A percentile compares a stretch with the other conserved stretches of the same genome.
Evolutionary conservation across 2,329 filamentous ascomycete species (phyloP).

Genomic region (Beauveria sp.): DNA sequence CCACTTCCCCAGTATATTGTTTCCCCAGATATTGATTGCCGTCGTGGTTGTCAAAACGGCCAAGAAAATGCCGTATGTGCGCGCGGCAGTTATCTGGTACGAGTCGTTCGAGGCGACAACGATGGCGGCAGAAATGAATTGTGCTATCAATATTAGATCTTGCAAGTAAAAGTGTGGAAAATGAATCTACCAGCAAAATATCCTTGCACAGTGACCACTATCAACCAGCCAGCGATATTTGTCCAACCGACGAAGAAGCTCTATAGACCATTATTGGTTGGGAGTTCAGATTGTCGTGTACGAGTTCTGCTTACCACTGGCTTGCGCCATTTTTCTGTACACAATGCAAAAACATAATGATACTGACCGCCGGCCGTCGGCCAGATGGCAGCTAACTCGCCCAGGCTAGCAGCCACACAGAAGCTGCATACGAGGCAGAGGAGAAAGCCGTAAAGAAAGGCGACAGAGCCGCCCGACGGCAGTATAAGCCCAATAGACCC

Average conservation of each 20-base stretch:
- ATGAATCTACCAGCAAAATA: constrained; percentile 32
- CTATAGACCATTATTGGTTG: constrained; percentile 15
- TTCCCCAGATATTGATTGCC: constrained; percentile 33
- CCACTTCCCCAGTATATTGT: constrained; percentile 32
- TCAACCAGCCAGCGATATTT: constrained; percentile 39
- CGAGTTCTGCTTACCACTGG: constrained; percentile 21
- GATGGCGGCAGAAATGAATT: constrained; percentile 35
- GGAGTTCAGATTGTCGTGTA: accelerated
- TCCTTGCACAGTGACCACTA: constrained; percentile 34
- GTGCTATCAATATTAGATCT: constrained; percentile 20
- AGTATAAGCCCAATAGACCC: constrained; percentile 36
- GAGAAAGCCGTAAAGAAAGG: constrained; percentile 37
- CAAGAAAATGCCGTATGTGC: constrained; percentile 36
- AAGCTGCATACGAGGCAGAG: constrained; percentile 39
- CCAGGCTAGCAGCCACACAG: constrained; percentile 33
- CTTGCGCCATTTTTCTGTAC: constrained; percentile 30
- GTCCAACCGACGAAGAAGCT: constrained; percentile 38
- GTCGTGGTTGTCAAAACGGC: constrained; percentile 30
- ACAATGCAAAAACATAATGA: constrained; percentile 35
- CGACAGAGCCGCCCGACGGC: constrained; percentile 33
- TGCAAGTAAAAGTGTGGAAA: background rate
- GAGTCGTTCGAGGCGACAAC: constrained; percentile 31
- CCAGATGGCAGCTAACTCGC: constrained; percentile 36
- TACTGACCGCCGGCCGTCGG: constrained; percentile 40
- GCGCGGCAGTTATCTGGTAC: constrained; percentile 30